Conservation (phyloP, 73 alveolate genomes). For the Effrenium voratum region DNA sequence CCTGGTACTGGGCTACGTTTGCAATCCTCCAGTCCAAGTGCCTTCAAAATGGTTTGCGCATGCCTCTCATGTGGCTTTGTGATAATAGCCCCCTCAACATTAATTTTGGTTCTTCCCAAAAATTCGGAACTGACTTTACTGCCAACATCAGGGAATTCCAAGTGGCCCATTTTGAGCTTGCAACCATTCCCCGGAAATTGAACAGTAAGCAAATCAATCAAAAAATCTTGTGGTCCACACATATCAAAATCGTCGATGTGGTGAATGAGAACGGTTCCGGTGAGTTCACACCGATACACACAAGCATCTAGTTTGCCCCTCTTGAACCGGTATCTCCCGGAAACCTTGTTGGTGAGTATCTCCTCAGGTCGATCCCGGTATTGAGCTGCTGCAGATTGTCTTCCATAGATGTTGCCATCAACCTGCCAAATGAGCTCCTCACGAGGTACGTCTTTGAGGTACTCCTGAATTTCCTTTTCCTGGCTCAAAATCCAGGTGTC, state of each 20-base stretch:
- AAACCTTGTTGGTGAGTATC: background rate
- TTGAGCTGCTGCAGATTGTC: conserved; percentile 43
- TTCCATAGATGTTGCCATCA: conserved; percentile 13
- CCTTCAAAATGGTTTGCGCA: background rate
- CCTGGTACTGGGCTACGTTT: conserved; percentile 49
- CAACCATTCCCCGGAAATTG: background rate
- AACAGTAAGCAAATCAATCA: background rate
- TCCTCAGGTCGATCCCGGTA: conserved; percentile 22
- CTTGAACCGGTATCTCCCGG: background rate
- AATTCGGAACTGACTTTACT: background rate
- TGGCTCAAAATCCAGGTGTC: background rate
- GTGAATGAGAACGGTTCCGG: background rate
- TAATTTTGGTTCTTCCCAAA: background rate
- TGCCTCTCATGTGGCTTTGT: conserved; percentile 12
- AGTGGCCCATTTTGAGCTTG: conserved; percentile 24
- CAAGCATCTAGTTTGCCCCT: conserved; percentile 35
- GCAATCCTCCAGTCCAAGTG: background rate
- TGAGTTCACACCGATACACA: conserved; percentile 6
- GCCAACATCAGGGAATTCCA: background rate
- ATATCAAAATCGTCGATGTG: conserved; percentile 38
- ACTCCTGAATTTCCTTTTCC: background rate
- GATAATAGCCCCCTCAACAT: background rate
- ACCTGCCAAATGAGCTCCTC: conserved; percentile 3
- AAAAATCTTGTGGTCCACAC: background rate
- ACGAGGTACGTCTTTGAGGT: background rate